Conservation (phyloP, 352 stramenopile genomes). For the Globisporangium recalcitrans region DNA sequence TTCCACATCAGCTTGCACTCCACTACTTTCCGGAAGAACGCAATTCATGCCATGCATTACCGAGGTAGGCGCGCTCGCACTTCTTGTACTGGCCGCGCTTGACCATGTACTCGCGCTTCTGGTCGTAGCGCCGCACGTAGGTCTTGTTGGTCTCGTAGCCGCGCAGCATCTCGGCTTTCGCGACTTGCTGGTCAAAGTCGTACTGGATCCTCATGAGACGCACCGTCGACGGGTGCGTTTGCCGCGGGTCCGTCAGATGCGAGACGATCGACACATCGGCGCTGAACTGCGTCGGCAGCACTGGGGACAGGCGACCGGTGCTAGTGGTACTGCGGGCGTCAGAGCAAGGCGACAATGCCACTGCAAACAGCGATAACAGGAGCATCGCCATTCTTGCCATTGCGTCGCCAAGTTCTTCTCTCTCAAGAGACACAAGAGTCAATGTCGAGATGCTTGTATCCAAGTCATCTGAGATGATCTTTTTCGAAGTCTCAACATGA, state of each 20-base stretch:
- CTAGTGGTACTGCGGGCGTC: not conserved
- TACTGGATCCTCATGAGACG: constrained; percentile 56
- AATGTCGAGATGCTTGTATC: not conserved
- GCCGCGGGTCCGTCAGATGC: constrained; percentile 51
- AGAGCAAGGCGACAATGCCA: not conserved
- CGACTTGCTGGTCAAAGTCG: constrained; percentile 54
- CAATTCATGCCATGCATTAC: constrained; percentile 5
- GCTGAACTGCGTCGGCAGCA: constrained; percentile 54
- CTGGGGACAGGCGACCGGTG: constrained; percentile 8
- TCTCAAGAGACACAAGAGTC: not conserved
- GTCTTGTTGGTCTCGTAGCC: constrained; percentile 69
- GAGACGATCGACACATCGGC: constrained; percentile 51
- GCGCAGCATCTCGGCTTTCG: constrained; percentile 48
- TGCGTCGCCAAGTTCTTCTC: not conserved
- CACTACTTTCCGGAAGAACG: not conserved
- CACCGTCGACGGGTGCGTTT: constrained; percentile 52
- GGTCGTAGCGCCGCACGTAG: constrained; percentile 64
- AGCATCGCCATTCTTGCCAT: not conserved
- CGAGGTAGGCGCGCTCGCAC: constrained; percentile 68
- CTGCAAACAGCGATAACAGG: not conserved
- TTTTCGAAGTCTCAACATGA: not conserved
- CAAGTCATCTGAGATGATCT: not conserved
- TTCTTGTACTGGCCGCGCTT: constrained; percentile 58
- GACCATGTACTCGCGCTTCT: constrained; percentile 71
- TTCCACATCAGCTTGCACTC: not conserved